Conservation (phyloP, 805 yeast genomes). For the Yarrowia bubula region DNA sequence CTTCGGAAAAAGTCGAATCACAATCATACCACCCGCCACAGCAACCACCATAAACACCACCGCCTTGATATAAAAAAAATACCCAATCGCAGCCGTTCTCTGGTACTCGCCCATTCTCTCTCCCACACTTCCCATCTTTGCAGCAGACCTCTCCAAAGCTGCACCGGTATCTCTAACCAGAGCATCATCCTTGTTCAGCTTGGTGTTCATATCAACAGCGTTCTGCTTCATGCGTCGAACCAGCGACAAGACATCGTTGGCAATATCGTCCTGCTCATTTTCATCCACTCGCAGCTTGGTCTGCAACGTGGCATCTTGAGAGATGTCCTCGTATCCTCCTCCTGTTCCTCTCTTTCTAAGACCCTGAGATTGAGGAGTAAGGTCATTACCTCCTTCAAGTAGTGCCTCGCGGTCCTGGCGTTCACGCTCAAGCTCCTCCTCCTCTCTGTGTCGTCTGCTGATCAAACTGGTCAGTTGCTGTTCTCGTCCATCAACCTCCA, state of each 20-base stretch:
- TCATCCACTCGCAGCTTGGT: constrained; percentile 36
- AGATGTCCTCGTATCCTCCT: background rate
- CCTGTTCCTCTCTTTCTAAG: background rate
- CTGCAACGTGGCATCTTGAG: constrained; percentile 27
- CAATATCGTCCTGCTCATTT: constrained; percentile 47
- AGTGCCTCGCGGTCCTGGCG: constrained; percentile 17
- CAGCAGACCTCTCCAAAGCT: constrained; percentile 40
- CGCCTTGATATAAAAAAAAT: constrained; percentile 43
- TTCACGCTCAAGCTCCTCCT: background rate
- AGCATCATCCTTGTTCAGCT: constrained; percentile 40
- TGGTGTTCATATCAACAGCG: constrained; percentile 46
- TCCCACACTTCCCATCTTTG: constrained; percentile 41
- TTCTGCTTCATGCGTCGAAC: constrained; percentile 50
- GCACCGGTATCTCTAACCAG: constrained; percentile 40
- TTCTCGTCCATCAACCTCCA: constrained; percentile 11
- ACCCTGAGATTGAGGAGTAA: background rate
- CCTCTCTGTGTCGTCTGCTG: background rate
- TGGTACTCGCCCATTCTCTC: constrained; percentile 39
- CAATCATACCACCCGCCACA: constrained; percentile 39
- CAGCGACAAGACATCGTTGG: constrained; percentile 50
- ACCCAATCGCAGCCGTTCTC: constrained; percentile 41
- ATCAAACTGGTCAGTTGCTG: background rate
- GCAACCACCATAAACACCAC: constrained; percentile 39
- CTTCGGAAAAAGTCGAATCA: constrained; percentile 42
- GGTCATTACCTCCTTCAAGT: background rate